Evolutionary conservation across 176 grass and related monocot genomes (phyloP), one percentile per base, ranked within the genome.

Genomic region (Rhynchospora tenuis): DNA sequence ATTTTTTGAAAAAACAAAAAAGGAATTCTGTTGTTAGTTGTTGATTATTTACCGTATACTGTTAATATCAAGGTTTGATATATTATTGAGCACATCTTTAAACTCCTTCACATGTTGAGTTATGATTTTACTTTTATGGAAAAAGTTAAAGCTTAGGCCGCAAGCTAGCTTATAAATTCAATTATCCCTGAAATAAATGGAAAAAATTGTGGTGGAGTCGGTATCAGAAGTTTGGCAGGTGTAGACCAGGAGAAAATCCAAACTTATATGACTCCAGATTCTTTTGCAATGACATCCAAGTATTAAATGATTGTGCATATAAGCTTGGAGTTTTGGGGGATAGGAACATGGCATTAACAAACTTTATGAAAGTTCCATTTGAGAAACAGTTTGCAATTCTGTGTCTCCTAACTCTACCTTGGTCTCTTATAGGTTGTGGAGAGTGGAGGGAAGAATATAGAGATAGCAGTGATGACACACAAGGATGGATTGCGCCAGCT

Each of bases 391-490:
- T 51, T 74, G 46, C 71, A 9, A 74, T 43, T 16, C 11, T 77
- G 27, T 56, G 19, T 12, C 26, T 56, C n/a, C 42, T 76, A 1
- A 24, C 56, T 83, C 78, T 28, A 2, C 33, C 55, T 42, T 82
- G 24, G 31, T 29, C 15, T 17, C 90, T 83, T 71, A 77, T 84
- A 93, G 93, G 91, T 93, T 59, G 89, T 95, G 78, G 88, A 90
- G 79, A 93, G 93, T 57, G 92, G 93, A 50, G 96, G 89, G 64
- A 95, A 90, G 91, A 93, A 93, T 78, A 91, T 94, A 17, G 87
- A 95, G 63, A 85, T 95, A 90, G 87, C 86, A 9, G 89, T 93
- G 52, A 87, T 88, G 89, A 89, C 89, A 47, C 69, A 83, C 20
- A 84, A 93, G 50, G 70, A 94, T 44, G 91, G 88, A 80, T 73